Base-by-base conservation (phyloP, 805 yeast species). In the Candida lessepsii region DNA sequence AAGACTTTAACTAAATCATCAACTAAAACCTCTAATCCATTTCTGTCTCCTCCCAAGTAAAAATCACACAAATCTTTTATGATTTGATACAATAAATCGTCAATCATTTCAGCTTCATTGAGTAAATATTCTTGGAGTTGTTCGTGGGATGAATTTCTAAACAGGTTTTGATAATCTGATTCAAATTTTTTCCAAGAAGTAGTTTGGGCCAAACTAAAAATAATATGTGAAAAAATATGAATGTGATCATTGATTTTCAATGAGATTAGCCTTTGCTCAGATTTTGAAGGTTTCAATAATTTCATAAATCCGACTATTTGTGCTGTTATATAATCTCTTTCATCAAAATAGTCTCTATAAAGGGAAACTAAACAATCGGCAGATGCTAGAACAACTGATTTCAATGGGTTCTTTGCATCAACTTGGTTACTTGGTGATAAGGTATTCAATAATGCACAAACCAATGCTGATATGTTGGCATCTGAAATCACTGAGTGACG, bases 251-350 rank as follows among this genome's bases (percentile, higher is more conserved):
- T 29, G 9, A 8, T 8, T 11, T 14, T 30, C 9, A 30, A 9
- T 14, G 29, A 13, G 3, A 37, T 28, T 4, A 35, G 21, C 7
- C 46, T 15, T 10, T 9, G 11, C 6, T 40, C 40, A 10, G 23
- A 16, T 10, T 39, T 45, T 9, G 37, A 13, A 6, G 44, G 14
- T 8, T 34, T 37, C 8, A 34, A 11, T 11, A 4, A 5, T 16
- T 11, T 19, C 35, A 39, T 30, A 7, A 13, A 16, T 7, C 17
- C 38, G 9, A 40, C 9, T 2, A 42, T 21, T 18, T 32, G 37
- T 5, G 25, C n/a, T 7, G 40, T 7, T 8, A 45, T 42, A 28
- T 14, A 45, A 14, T 35, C 13, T n/a, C 44, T 17, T 39, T 45
- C 49, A 10, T 9, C 4, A 3, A 44, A 44, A 15, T 28, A 35